A percentile compares a stretch with the other conserved stretches of the same genome.
Evolutionary conservation across 306 rosid genomes (phyloP).

Genomic region (Quercus mongolica): DNA sequence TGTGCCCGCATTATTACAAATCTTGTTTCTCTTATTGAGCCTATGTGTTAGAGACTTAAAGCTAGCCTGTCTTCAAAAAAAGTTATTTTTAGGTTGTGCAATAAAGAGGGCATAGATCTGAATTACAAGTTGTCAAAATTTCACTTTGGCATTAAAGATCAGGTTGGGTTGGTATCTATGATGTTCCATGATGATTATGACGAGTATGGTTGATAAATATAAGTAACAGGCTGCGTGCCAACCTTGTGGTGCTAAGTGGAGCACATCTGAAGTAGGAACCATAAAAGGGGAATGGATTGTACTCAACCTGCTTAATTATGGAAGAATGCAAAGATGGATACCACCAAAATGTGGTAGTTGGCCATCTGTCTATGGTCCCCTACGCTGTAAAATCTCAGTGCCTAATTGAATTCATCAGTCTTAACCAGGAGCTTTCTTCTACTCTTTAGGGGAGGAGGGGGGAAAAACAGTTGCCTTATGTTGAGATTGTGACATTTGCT

Average conservation of each 20-base stretch:
- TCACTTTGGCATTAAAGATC: not conserved
- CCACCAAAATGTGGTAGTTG: slow-evolving; percentile 43
- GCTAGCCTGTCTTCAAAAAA: slow-evolving; percentile 4
- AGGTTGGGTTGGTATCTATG: slow-evolving; percentile 30
- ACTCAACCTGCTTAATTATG: slow-evolving; percentile 48
- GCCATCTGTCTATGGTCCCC: slow-evolving; percentile 58
- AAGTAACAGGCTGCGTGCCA: slow-evolving; percentile 16
- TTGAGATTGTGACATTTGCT: slow-evolving; percentile 41
- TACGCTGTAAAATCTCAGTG: slow-evolving; percentile 46
- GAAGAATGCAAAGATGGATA: slow-evolving; percentile 36
- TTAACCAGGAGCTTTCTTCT: slow-evolving; percentile 47
- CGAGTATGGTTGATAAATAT: slow-evolving; percentile 22
- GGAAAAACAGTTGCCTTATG: not conserved
- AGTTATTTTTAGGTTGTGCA: not conserved
- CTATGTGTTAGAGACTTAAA: not conserved
- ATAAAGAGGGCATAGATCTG: not conserved
- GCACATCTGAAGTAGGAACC: slow-evolving; percentile 40
- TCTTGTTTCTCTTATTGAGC: not conserved
- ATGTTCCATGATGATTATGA: slow-evolving; percentile 24
- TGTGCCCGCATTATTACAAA: slow-evolving; percentile 5
- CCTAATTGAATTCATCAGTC: slow-evolving; percentile 22
- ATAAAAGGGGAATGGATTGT: slow-evolving; percentile 40
- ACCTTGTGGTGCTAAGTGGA: slow-evolving; percentile 38
- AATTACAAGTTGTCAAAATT: not conserved
- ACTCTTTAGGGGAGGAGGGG: not conserved